Conservation (phyloP, 2,329 filamentous ascomycete species). For the Bipolaris cookei region DNA sequence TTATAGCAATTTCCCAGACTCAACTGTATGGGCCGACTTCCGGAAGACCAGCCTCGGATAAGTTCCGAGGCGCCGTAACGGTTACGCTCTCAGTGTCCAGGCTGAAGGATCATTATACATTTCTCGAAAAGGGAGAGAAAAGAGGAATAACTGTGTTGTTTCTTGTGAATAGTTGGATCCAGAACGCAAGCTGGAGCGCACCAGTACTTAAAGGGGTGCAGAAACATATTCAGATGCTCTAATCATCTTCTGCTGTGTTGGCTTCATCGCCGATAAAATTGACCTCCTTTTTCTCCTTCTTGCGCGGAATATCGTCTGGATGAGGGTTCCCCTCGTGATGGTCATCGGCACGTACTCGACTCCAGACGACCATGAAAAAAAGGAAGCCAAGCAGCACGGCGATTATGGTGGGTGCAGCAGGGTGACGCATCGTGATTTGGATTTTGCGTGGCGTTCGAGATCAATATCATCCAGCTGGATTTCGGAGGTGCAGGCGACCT, state of each 20-base stretch:
- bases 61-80: background rate
- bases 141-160: background rate
- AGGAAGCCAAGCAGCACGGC: constrained; percentile 43
- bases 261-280: background rate
- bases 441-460: background rate
- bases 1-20: too few relatives aligned
- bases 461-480: background rate
- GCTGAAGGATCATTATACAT: background rate
- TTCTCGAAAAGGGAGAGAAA: background rate
- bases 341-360: constrained; percentile 31
- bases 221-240: background rate
- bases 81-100: background rate
- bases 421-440: constrained; percentile 39
- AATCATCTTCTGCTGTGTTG: background rate
- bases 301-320: constrained; percentile 38
- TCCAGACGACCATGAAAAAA: constrained; percentile 36
- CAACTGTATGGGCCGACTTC: background rate
- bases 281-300: constrained; percentile 16
- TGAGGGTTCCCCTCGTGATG: constrained; percentile 49
- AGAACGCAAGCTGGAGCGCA: background rate
- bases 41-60: background rate
- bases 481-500: background rate
- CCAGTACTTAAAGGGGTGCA: background rate
- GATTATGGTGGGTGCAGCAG: constrained; percentile 43
- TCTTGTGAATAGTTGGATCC: background rate